Percentiles rank a stretch among this genome's conserved stretches.
These are phyloP conservation scores for Globisporangium recalcitrans DNA, from an alignment of 352 stramenopile species.

Conservation along the genomic window DNA sequence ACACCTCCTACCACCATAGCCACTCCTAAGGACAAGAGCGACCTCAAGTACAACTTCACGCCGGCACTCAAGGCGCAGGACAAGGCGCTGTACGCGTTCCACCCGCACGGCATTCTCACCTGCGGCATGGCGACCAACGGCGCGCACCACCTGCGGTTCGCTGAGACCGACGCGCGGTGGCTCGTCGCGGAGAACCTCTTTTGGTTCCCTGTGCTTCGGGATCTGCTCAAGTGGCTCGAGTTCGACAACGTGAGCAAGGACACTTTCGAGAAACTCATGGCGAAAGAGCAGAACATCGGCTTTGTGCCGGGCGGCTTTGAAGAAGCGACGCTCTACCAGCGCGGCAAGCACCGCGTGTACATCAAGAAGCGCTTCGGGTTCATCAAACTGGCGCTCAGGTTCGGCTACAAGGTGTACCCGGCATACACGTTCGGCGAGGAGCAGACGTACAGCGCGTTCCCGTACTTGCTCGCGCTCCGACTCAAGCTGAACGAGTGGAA, in stretches of 20 bases:
- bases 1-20: neutral
- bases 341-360: constrained; percentile 84
- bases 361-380: constrained; percentile 91
- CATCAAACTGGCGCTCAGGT: constrained; percentile 89
- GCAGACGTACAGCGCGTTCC: constrained; percentile 81
- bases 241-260: constrained; percentile 46
- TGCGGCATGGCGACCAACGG: constrained; percentile 55
- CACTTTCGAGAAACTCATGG: constrained; percentile 52
- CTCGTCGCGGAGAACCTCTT: constrained; percentile 68
- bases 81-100: constrained; percentile 48
- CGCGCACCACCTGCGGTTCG: constrained; percentile 43
- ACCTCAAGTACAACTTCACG: constrained; percentile 19
- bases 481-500: constrained; percentile 81
- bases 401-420: constrained; percentile 86
- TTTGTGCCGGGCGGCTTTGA: constrained; percentile 92
- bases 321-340: constrained; percentile 87
- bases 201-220: constrained; percentile 57
- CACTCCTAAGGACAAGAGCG: neutral
- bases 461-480: constrained; percentile 69
- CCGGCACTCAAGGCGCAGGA: constrained; percentile 34
- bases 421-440: constrained; percentile 93
- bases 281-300: constrained; percentile 50
- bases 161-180: constrained; percentile 44
- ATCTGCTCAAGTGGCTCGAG: constrained; percentile 68
- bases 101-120: constrained; percentile 61